Percentiles rank a stretch among this genome's conserved stretches.
Evolutionary conservation across 352 stramenopile species (phyloP).

Genomic region (Elongisporangium prolatum): DNA sequence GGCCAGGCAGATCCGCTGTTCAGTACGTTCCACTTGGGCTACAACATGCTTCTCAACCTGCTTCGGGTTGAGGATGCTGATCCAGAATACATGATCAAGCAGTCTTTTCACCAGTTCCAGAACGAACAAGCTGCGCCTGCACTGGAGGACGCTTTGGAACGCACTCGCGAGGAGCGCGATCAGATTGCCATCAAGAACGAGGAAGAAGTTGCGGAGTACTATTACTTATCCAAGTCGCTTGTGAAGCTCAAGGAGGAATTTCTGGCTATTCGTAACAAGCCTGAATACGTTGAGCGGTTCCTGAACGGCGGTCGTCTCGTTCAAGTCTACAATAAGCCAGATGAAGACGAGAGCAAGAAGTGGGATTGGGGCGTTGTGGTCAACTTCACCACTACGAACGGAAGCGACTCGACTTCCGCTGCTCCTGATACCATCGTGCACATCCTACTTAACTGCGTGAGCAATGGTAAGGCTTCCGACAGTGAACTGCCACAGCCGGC

Average conservation of each 20-base stretch:
- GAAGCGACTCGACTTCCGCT: conserved; percentile 54
- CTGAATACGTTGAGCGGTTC: conserved; percentile 91
- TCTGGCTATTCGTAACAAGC: conserved; percentile 88
- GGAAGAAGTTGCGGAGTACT: conserved; percentile 85
- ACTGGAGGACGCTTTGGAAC: conserved; percentile 74
- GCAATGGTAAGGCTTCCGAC: conserved; percentile 20
- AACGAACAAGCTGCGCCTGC: conserved; percentile 77
- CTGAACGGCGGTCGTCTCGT: conserved; percentile 92
- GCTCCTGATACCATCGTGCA: conserved; percentile 70
- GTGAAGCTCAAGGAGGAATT: conserved; percentile 91
- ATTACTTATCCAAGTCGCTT: conserved; percentile 90
- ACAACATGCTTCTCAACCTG: conserved; percentile 99
- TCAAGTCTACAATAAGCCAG: conserved; percentile 65
- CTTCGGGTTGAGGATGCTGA: conserved; percentile 96
- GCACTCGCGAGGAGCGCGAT: conserved; percentile 76
- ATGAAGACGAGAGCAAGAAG: conserved; percentile 41
- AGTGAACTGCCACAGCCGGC: conserved; percentile 50
- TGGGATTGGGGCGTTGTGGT: conserved; percentile 87
- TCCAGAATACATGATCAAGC: conserved; percentile 97
- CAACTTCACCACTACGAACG: conserved; percentile 82
- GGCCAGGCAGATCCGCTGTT: conserved; percentile 65
- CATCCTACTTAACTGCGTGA: conserved; percentile 71
- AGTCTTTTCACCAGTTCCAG: conserved; percentile 97
- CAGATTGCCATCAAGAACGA: conserved; percentile 91
- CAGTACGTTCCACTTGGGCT: conserved; percentile 96